These are phyloP conservation scores for Flaveria bidentis DNA, from an alignment of 129 eudicot genomes.

Conservation along the genomic window DNA sequence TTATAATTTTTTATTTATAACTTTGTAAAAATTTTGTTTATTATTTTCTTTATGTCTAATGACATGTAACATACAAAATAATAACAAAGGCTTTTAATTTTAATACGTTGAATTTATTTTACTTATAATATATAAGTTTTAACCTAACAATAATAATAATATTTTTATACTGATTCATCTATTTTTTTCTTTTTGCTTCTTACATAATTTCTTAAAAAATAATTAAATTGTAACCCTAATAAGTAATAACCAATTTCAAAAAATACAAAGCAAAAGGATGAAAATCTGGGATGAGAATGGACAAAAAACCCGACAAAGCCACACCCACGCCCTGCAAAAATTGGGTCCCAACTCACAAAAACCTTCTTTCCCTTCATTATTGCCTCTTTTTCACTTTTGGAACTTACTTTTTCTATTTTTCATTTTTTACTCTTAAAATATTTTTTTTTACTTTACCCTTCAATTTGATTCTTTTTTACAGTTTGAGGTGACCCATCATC, in stretches of 20 bases:
- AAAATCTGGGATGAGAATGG: conserved; percentile 22
- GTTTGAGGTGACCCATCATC: conserved; percentile 43
- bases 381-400: conserved; percentile 30
- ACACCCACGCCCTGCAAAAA: conserved; percentile 37
- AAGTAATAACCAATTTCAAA: not conserved
- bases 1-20: no score
- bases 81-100: no score
- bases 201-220: no score
- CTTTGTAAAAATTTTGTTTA: no score
- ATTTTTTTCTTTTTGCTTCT: no score
- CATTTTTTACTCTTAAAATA: not conserved
- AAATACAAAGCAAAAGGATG: not conserved
- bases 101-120: no score
- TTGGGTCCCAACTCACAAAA: conserved; percentile 32
- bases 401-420: conserved; percentile 9
- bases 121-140: no score
- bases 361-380: conserved; percentile 26
- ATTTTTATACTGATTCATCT: no score
- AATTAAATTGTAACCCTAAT: not conserved
- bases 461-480: conserved; percentile 25
- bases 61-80: no score
- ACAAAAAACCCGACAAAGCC: conserved; percentile 34
- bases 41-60: no score
- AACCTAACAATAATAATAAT: no score
- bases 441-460: conserved; percentile 20